Base-by-base conservation (phyloP, 176 grass and related monocot species). In the Carex kokanica region DNA sequence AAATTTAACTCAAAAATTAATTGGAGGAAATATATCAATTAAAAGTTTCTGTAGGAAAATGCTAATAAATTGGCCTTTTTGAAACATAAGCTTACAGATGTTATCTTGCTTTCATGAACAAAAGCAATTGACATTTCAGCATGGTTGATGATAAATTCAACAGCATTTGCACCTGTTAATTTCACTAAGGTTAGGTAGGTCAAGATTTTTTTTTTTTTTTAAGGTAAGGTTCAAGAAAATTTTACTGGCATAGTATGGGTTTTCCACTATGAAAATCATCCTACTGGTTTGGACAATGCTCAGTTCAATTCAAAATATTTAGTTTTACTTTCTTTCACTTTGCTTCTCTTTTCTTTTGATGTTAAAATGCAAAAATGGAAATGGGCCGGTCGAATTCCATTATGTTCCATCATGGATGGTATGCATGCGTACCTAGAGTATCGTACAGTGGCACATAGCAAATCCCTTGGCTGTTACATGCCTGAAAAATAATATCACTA, bases 41-140 rank as follows among this genome's bases (percentile, higher is more conserved):
- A 75, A 43, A 74, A 74, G 9, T 25, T 74, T 47, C 18, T 74
- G 12, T 14, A 74, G 11, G 11, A 51, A 25, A 77, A 41, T 38
- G 40, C 16, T 14, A 81, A 78, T 5, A 78, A 13, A 69, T 27
- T 82, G 51, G 3, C 83, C 1, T 87, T 60, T 18, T 18, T 1
- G 23, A 84, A 13, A 51, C 20, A 4, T 29, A 80, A 86, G 58
- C 92, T 90, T 91, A 98, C 95, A 68, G 92, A 93, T 85, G 84
- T 78, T 85, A 98, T 90, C 84, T 93, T 98, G 88, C 78, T 94
- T 82, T 94, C 92, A 64, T 98, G 95, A 27, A 91, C 80, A 89
- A 98, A 98, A 17, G 90, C 92, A 88, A 93, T 64, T n/a, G 92
- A 98, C 62, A 98, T 92, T 90, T 94, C 95, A 60, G 95, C 90